phyloP scores from a whole-genome alignment of 805 yeast species.

The Jamesozyma gamospora region DNA sequence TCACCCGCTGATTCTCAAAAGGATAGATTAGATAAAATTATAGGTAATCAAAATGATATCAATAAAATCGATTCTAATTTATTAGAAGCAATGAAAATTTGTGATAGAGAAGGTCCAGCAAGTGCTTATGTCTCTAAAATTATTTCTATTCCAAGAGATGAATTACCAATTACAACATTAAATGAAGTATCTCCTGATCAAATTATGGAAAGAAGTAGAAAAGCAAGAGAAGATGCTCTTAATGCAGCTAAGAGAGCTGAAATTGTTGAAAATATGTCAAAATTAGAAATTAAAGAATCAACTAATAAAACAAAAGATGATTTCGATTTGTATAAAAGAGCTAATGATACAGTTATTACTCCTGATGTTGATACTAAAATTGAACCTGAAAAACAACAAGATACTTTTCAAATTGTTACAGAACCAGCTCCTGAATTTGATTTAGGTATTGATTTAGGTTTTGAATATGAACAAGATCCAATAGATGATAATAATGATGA shows the following conservation, averaged over 20 bases:
- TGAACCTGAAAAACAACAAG: slow-evolving; percentile 5
- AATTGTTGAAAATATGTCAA: slow-evolving; percentile 24
- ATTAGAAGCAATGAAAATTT: slow-evolving; percentile 47
- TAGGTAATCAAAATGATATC: slow-evolving; percentile 30
- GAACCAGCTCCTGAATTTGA: slow-evolving; percentile 22
- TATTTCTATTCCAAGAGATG: slow-evolving; percentile 72
- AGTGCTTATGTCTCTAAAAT: slow-evolving; percentile 84
- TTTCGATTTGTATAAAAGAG: slow-evolving; percentile 18
- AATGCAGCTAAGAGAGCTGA: slow-evolving; percentile 53
- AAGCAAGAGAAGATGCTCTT: slow-evolving; percentile 57
- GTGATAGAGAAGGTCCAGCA: slow-evolving; percentile 57
- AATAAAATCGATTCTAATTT: slow-evolving; percentile 38
- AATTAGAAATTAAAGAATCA: slow-evolving; percentile 8
- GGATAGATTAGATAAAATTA: slow-evolving; percentile 56
- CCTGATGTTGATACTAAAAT: slow-evolving; percentile 14
- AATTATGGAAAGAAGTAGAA: slow-evolving; percentile 49
- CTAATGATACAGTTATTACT: slow-evolving; percentile 20
- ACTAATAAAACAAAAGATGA: slow-evolving; percentile 8
- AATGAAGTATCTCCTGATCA: slow-evolving; percentile 43
- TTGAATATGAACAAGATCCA: slow-evolving; percentile 14
- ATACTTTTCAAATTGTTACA: slow-evolving; percentile 14
- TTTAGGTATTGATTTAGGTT: slow-evolving; percentile 11
- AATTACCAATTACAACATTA: slow-evolving; percentile 51
- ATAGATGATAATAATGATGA: slow-evolving; percentile 15
- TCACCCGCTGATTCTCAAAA: slow-evolving; percentile 72